Base-by-base conservation (phyloP, 2,329 filamentous ascomycete species). In the Endoconidiophora polonica region DNA sequence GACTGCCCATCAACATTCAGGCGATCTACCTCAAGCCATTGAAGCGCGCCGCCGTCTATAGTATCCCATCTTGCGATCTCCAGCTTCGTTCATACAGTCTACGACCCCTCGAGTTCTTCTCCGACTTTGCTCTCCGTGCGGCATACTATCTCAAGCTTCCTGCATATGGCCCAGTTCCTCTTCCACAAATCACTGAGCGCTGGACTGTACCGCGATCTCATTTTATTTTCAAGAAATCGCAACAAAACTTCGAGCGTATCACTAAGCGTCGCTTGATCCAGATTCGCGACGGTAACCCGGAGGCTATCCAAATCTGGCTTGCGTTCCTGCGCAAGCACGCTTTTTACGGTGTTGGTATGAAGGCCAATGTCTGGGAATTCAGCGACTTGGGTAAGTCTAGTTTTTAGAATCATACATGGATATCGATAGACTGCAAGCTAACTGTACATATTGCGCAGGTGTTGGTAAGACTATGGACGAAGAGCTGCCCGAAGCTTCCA, bases 321-420 rank as follows among this genome's bases (percentile, higher is more conserved):
- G 87, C 86, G 0, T 96, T 94, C 62, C 64, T 98, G 61, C 77
- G 84, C 60, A 94, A 94, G 66, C 83, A 95, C 62, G 85, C 87
- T 40, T 94, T 91, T 63, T 85, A 93, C 57, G 91, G 91, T n/a
- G 81, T 96, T 39, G 91, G 91, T 59, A 93, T 98, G 87, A 98
- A 98, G 73, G 91, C 91, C 48, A 95, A 98, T 63, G 76, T 96
- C 46, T 98, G 84, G 79, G 86, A 94, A 61, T 88, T 86, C 65
- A 79, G 83, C 59, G 74, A 75, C 52, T 62, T 88, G 53, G 81
- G 83, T 53, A 50, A 24, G 42, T 46, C 16, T n/a, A 36, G 16
- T n/a, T 40, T 20, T 16, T 43, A 7, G 6, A 16, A 24, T 20
- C 22, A 5, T 12, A 18, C 1, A 9, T 10, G 9, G 29, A 7